A percentile compares a stretch with the other conserved stretches of the same genome.
Conservation (phyloP, 371 early-diverging fungal species). For the Blakeslea trispora region DNA sequence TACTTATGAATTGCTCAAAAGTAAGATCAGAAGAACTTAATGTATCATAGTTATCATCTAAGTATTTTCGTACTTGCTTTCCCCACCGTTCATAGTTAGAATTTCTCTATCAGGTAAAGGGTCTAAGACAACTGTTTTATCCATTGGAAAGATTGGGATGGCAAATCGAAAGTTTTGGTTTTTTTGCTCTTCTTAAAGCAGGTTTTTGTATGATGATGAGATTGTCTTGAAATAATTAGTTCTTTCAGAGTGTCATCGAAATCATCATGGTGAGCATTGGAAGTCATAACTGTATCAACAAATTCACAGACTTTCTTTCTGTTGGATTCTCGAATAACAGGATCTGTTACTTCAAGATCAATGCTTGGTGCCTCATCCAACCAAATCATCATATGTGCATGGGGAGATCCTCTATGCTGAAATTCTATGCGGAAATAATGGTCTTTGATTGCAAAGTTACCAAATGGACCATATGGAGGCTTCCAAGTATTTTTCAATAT, state of each 20-base stretch:
- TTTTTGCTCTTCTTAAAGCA: background rate
- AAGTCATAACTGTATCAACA: background rate
- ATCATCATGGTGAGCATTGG: background rate
- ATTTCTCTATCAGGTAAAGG: background rate
- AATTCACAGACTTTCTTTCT: background rate
- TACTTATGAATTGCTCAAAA: background rate
- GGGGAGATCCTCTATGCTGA: constrained; percentile 6
- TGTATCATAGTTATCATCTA: background rate
- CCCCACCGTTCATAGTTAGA: background rate
- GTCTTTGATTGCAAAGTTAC: background rate
- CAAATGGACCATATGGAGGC: constrained; percentile 6
- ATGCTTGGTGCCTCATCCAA: background rate
- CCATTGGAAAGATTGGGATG: constrained; percentile 1
- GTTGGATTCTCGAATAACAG: no score
- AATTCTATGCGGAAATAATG: constrained; percentile 10
- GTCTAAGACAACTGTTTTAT: background rate
- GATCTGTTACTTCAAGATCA: no score
- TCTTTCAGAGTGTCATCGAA: background rate
- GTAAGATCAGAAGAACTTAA: background rate
- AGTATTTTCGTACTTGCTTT: background rate
- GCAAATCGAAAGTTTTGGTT: background rate
- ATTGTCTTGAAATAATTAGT: background rate
- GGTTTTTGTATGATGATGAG: background rate
- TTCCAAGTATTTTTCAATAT: constrained; percentile 8
- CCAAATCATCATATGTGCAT: constrained; percentile 1